Evolutionary conservation across 108 stramenopile genomes (phyloP), one percentile per base, ranked within the genome.

Genomic region (Phaeodactylum tricornutum): DNA sequence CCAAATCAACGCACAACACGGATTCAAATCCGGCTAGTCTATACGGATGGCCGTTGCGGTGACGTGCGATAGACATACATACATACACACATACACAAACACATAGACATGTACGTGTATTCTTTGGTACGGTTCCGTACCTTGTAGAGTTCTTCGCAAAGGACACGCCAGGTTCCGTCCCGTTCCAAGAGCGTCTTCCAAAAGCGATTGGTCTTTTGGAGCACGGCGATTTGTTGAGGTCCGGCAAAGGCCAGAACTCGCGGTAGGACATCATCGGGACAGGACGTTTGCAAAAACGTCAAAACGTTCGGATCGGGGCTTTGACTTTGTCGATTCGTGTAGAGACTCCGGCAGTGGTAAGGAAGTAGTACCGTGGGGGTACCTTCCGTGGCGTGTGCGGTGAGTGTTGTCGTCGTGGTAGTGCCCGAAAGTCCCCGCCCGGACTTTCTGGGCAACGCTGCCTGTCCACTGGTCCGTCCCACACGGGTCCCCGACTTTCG

Each of bases 161-260:
- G 32, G 4, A 82, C 66, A 16, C 91, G 57, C 92, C 93, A 93
- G 6, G 75, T 75, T 4, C 72, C 28, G n/a, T 52, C 58, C 20
- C 74, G 41, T 2, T 72, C 75, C 5, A 93, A 72, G 9, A 57
- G 30, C 24, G 61, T 26, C 17, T 62, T 50, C 93, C 94, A 97
- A n/a, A 77, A 82, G 4, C 53, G 37, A 30, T 75, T 79, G 45
- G 62, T 72, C 31, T 49, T 44, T 27, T 41, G 42, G 28, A 77
- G 45, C 12, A 61, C 28, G 2, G 73, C 55, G 29, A 50, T 53
- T 42, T 77, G 51, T 36, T 79, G 69, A 7, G 81, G 81, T 39
- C 86, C 86, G n/a, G 61, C 51, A 72, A 72, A 83, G 23, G 81
- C 77, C 41, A 87, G 44, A 30, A 87, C 66, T 32, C 59, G 49